Percentiles rank a stretch among this genome's conserved stretches.
Conservation (phyloP, 2,329 filamentous ascomycete species). For the Diaporthe vexans region DNA sequence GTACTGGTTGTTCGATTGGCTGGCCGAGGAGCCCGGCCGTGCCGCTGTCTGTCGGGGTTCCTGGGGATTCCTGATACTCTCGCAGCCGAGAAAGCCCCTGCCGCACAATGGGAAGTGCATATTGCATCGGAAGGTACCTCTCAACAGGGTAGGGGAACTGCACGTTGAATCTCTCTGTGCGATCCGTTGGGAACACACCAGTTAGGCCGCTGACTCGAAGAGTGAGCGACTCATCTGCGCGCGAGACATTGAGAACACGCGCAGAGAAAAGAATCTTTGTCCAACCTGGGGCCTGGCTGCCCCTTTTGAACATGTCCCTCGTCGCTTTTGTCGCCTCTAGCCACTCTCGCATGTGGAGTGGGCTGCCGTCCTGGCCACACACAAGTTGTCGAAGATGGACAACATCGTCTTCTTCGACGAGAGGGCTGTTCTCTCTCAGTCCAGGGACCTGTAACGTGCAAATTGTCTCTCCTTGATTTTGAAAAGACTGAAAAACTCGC, state of each 20-base stretch:
- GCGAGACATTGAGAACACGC: slow-evolving; percentile 44
- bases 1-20: background rate
- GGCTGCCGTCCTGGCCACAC: slow-evolving; percentile 15
- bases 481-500: slow-evolving; percentile 2
- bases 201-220: slow-evolving; percentile 42
- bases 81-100: slow-evolving; percentile 35
- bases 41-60: background rate
- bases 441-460: slow-evolving; percentile 42
- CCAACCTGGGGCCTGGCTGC: slow-evolving; percentile 39
- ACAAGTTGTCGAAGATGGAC: slow-evolving; percentile 45
- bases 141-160: slow-evolving; percentile 41
- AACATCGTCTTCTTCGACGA: slow-evolving; percentile 45
- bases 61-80: background rate
- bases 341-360: slow-evolving; percentile 35
- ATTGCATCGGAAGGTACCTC: slow-evolving; percentile 39
- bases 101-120: slow-evolving; percentile 42
- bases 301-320: background rate
- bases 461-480: slow-evolving; percentile 35
- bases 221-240: slow-evolving; percentile 41
- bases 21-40: background rate
- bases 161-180: slow-evolving; percentile 44
- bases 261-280: slow-evolving; percentile 43
- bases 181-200: background rate
- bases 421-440: slow-evolving; percentile 44
- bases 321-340: slow-evolving; percentile 6